Conservation (phyloP, 345 rosid species). For the Syzygium jambos region DNA sequence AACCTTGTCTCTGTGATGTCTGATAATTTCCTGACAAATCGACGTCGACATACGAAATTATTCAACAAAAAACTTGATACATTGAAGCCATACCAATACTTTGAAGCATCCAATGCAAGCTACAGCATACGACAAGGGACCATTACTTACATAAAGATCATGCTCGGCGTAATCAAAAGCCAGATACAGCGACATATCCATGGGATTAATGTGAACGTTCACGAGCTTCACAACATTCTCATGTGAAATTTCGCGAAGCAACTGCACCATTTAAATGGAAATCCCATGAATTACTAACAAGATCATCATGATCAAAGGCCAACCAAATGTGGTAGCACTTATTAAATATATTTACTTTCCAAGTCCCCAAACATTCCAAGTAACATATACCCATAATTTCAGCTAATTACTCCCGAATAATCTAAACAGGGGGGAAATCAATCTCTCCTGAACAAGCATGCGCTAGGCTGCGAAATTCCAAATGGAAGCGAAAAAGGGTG, state of each 20-base stretch:
- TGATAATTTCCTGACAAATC: constrained; percentile 49
- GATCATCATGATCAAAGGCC: not conserved
- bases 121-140: not conserved
- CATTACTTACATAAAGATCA: constrained; percentile 58
- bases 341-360: not conserved
- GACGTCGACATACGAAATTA: not conserved
- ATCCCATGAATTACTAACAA: not conserved
- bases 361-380: not conserved
- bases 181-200: constrained; percentile 92
- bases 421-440: not conserved
- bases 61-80: not conserved
- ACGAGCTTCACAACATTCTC: constrained; percentile 98
- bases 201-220: constrained; percentile 91
- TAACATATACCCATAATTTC: not conserved
- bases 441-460: not conserved
- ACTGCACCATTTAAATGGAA: constrained; percentile 16
- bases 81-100: not conserved
- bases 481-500: not conserved
- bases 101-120: not conserved
- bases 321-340: not conserved
- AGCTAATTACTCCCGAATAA: not conserved
- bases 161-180: constrained; percentile 96
- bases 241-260: constrained; percentile 86
- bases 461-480: not conserved
- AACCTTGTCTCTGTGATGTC: constrained; percentile 88